Percentiles rank a stretch among this genome's conserved stretches.
Conservation (phyloP, 2,329 filamentous ascomycete genomes). For the Cercospora sp. region DNA sequence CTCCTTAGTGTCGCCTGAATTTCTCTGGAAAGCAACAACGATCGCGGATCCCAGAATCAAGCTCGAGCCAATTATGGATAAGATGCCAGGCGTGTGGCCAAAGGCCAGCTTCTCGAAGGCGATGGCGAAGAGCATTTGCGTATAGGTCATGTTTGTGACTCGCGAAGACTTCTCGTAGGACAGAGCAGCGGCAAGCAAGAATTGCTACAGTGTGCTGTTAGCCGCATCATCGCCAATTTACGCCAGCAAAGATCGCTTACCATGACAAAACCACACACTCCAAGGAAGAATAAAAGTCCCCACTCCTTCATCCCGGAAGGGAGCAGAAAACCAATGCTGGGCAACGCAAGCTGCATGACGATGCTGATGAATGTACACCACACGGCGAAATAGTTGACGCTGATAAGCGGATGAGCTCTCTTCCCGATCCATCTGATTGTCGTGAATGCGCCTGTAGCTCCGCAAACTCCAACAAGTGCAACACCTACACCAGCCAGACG, state of each 20-base stretch:
- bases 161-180: constrained; percentile 65
- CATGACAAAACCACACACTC: constrained; percentile 74
- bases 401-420: constrained; percentile 77
- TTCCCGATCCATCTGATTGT: constrained; percentile 77
- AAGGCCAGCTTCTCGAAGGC: constrained; percentile 65
- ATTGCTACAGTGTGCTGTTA: constrained; percentile 56
- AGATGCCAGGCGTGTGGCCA: constrained; percentile 57
- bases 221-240: background rate
- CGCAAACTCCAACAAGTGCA: constrained; percentile 74
- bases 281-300: constrained; percentile 66
- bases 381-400: constrained; percentile 78
- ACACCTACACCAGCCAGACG: constrained; percentile 69
- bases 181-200: constrained; percentile 76
- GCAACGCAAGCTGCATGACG: constrained; percentile 58
- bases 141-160: constrained; percentile 68
- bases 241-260: constrained; percentile 33
- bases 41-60: constrained; percentile 66
- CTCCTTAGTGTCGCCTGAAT: constrained; percentile 14
- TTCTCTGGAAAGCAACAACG: constrained; percentile 60
- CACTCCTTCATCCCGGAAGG: constrained; percentile 61
- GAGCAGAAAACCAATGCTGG: constrained; percentile 58
- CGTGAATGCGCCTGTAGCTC: constrained; percentile 71
- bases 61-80: constrained; percentile 62
- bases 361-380: constrained; percentile 69
- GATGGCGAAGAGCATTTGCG: constrained; percentile 69